A percentile compares a stretch with the other conserved stretches of the same genome.
These are phyloP conservation scores for barley (Hordeum vulgare) DNA, from an alignment of 176 grass and related monocot genomes.

Conservation along the genomic window DNA sequence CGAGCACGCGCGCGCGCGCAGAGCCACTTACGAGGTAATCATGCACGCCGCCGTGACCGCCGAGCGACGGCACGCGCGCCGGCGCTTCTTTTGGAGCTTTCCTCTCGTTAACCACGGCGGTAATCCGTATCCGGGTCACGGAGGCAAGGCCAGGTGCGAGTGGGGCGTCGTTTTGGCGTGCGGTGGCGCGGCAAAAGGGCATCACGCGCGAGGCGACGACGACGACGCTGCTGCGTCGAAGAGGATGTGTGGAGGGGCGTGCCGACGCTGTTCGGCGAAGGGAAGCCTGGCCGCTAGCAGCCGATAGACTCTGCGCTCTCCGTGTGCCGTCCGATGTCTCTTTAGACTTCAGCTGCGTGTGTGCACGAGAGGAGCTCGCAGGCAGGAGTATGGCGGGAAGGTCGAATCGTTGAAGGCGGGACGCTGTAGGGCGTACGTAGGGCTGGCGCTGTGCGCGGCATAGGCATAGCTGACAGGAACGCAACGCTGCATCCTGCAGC, in stretches of 20 bases:
- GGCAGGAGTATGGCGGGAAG: not conserved
- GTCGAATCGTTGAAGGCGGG: not conserved
- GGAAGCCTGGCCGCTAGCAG: not conserved
- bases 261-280: not conserved
- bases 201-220: conserved; percentile 18
- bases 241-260: not conserved
- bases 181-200: conserved; percentile 16
- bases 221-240: not conserved
- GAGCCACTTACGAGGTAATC: conserved; percentile 32
- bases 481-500: not conserved
- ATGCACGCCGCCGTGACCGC: not conserved
- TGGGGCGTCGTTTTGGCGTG: not conserved
- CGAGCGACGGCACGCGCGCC: not conserved
- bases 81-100: not conserved
- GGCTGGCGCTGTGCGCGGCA: not conserved
- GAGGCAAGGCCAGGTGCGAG: not conserved
- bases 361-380: not conserved
- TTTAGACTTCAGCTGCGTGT: not conserved
- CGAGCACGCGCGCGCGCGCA: not conserved
- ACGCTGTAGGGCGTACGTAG: not conserved
- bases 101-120: not conserved
- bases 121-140: not conserved
- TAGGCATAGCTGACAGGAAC: conserved; percentile 3
- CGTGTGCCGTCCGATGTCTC: not conserved
- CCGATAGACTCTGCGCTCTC: not conserved